These are phyloP conservation scores for Cymodocea nodosa DNA, from an alignment of 116 monocot genomes.

Conservation along the genomic window DNA sequence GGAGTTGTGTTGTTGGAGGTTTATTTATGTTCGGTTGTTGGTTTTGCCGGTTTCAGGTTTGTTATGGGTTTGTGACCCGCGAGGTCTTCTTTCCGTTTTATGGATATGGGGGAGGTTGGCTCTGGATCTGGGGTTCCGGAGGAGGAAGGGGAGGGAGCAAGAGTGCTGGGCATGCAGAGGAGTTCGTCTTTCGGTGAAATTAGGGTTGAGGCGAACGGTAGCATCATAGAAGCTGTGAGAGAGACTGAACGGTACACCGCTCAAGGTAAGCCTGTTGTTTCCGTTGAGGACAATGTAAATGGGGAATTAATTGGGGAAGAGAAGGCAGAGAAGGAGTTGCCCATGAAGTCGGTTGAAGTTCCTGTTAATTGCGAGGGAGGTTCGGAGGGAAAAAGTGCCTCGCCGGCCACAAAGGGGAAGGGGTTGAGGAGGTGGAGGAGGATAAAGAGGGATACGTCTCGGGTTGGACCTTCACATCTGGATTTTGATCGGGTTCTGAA, in stretches of 20 bases:
- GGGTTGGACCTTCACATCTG: constrained; percentile 15
- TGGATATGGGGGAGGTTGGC: constrained; percentile 1
- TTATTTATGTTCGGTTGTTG: neutral
- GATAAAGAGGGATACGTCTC: constrained; percentile 35
- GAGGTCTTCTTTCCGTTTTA: neutral
- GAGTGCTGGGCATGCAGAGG: neutral
- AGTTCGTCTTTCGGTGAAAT: constrained; percentile 1
- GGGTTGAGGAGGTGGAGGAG: constrained; percentile 79
- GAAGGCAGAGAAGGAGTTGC: neutral
- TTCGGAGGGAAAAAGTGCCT: neutral
- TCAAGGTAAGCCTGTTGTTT: neutral
- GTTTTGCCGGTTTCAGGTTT: neutral
- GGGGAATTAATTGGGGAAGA: neutral
- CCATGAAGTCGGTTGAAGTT: neutral
- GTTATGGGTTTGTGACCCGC: constrained; percentile 2
- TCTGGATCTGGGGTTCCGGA: constrained; percentile 1
- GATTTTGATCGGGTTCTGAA: constrained; percentile 30
- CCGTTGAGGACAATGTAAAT: neutral
- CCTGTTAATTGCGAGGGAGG: neutral
- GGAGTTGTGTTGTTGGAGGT: neutral
- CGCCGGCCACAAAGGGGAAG: constrained; percentile 23
- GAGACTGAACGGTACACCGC: neutral
- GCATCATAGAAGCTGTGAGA: neutral
- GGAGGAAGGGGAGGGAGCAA: neutral
- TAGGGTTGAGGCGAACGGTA: neutral